Evolutionary conservation across 805 yeast genomes (phyloP), one percentile per base, ranked within the genome.

Genomic region (Cyberlindnera mrakii): DNA sequence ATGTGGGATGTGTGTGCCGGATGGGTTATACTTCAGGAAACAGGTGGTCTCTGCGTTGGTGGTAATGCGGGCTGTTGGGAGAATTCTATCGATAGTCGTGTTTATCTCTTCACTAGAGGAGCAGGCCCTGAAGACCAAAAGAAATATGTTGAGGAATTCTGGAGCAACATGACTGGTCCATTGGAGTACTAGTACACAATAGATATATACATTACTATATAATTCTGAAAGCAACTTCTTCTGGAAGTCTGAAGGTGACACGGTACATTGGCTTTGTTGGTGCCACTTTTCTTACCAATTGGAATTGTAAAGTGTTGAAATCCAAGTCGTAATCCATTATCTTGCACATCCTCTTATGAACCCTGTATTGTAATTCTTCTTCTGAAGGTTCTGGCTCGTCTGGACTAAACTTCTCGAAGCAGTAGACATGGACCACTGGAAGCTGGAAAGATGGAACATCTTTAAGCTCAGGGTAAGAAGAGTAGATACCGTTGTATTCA

Each of bases 181-280:
- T 59, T 76, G 39, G 61, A 63, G 38, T 76, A 75, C 42, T 62
- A 33, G 17, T 16, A 5, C 5, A 36, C 3, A 32, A 8, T 23
- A 40, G 46, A 23, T 17, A 25, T 19, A 15, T 23, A 35, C 17
- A n/a, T 5, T 3, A 10, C 27, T 27, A 42, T 11, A 36, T 31
- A 14, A 30, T 30, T 49, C 60, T 58, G 41, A 80, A 81, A 7
- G 85, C 87, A 41, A 82, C 79, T 45, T 73, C 78, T 51, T 70
- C 72, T 0, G 95, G 95, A 29, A 93, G 70, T 54, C 63, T 62
- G 63, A 90, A 90, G 6, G 89, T 71, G 4, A 88, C 85, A 64
- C 97, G 88, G 60, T 77, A 90, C 99, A 93, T 93, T 30, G 91
- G 91, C 59, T 93, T 93, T 6, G 97, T 87, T 4, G 99, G 99